These are phyloP conservation scores for Penicillium arizonense DNA, from an alignment of 495 filamentous ascomycete species.

Conservation along the genomic window DNA sequence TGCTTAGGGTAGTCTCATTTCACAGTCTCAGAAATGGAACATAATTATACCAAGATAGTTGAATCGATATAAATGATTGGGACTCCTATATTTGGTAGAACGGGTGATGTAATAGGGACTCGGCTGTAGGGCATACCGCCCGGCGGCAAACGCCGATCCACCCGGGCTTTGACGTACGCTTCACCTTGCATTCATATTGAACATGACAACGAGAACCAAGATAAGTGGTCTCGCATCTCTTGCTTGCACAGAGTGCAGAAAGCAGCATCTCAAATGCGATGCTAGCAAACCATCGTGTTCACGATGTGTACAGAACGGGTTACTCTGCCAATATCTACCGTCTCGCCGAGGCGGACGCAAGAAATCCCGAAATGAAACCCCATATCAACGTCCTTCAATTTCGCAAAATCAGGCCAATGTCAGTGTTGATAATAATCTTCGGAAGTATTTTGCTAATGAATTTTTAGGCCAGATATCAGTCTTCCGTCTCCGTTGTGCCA, in stretches of 20 bases:
- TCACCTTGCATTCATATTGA: neutral
- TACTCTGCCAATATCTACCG: conserved; percentile 36
- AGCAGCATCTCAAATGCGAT: conserved; percentile 45
- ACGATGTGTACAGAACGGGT: conserved; percentile 30
- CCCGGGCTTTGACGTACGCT: neutral
- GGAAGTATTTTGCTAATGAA: neutral
- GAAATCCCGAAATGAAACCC: conserved; percentile 26
- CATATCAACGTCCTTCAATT: conserved; percentile 6
- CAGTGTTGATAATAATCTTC: neutral
- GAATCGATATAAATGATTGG: too few relatives aligned
- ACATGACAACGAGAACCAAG: conserved; percentile 21
- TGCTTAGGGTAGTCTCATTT: too few relatives aligned
- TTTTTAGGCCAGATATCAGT: conserved; percentile 1
- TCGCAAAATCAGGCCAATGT: conserved; percentile 11
- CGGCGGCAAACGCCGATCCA: neutral
- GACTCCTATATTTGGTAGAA: too few relatives aligned
- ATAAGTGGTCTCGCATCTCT: conserved; percentile 27
- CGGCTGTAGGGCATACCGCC: neutral
- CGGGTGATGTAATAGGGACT: too few relatives aligned
- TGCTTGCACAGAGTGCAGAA: conserved; percentile 44
- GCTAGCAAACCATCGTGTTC: conserved; percentile 35
- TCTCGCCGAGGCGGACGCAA: conserved; percentile 38
- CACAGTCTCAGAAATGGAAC: too few relatives aligned
- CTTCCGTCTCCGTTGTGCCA: conserved; percentile 5
- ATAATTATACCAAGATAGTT: too few relatives aligned